Percentiles rank a stretch among this genome's conserved stretches.
These are phyloP conservation scores for Pseudogymnoascus sp. DNA, from an alignment of 2,329 filamentous ascomycete genomes.

Conservation along the genomic window DNA sequence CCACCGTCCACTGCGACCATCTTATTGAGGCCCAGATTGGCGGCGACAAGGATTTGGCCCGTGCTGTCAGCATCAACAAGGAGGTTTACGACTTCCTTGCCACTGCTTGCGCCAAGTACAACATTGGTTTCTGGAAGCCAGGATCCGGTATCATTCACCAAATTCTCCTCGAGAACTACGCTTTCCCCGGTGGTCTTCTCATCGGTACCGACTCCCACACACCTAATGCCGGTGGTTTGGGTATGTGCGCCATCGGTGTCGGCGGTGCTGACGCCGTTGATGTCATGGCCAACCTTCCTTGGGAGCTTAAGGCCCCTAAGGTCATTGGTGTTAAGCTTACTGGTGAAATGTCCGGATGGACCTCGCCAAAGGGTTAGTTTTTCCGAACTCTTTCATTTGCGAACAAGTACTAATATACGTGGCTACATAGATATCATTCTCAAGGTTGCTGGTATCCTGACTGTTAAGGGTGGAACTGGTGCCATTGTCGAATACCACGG, in stretches of 20 bases:
- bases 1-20: slow-evolving; percentile 97
- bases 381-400: slow-evolving; percentile 7
- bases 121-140: slow-evolving; percentile 99
- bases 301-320: slow-evolving; percentile 98
- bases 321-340: slow-evolving; percentile 94
- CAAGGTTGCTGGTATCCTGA: slow-evolving; percentile 93
- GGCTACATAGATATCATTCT: slow-evolving; percentile 72
- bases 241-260: slow-evolving; percentile 91
- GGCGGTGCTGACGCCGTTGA: slow-evolving; percentile 98
- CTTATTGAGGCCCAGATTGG: slow-evolving; percentile 97
- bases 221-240: slow-evolving; percentile 91
- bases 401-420: not conserved
- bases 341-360: slow-evolving; percentile 83
- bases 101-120: slow-evolving; percentile 93
- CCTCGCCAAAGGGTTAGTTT: slow-evolving; percentile 73
- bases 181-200: slow-evolving; percentile 95
- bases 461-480: slow-evolving; percentile 96
- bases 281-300: slow-evolving; percentile 93
- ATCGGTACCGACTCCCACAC: slow-evolving; percentile 98
- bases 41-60: slow-evolving; percentile 84
- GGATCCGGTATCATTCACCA: slow-evolving; percentile 99
- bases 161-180: slow-evolving; percentile 97
- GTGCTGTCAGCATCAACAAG: slow-evolving; percentile 92
- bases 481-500: slow-evolving; percentile 75
- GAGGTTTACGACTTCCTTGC: slow-evolving; percentile 98